Evolutionary conservation across 768 basidiomycete species (phyloP), one percentile per base, ranked within the genome.

Genomic region (Lactarius tabidus): DNA sequence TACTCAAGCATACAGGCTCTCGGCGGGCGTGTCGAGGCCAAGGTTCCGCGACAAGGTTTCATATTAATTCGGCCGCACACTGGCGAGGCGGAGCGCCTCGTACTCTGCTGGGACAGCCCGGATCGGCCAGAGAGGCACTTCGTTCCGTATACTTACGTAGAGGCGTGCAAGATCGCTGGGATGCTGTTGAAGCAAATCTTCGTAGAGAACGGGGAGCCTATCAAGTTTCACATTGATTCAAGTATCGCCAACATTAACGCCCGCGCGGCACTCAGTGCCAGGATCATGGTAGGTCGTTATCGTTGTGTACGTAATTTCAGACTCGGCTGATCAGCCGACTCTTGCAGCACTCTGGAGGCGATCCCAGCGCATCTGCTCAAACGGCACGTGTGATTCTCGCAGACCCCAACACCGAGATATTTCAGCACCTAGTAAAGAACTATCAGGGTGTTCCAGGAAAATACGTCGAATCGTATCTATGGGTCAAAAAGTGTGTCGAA

Each of bases 401-500:
- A 2, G 90, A 92, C 72, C 89, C 89, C 1, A 86, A 87, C 67
- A 90, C 89, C 1, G 88, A 90, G 26, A 82, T 88, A 4, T 93
- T 91, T 69, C 80, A 84, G 20, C 85, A 87, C 69, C 82, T 93
- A 14, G 84, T 91, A 60, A 89, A 87, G 71, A 82, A 79, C 0
- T 89, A 87, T 71, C 88, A 91, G 74, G 83, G 83, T 53, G 80
- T 85, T 39, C 79, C 86, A 3, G 82, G 86, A 56, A 92, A 91
- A 74, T 88, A 87, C 67, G 85, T 93, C 55, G 91, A 93, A 69
- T 89, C 89, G 12, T 88, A 88, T 71, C 75, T 89, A 23, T 93
- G 91, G 91, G 87, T 93, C 57, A 90, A 90, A 76, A 89, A 88
- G 71, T 92, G 90, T 65, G 84, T 91, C 57, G 89, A 90, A 70